These are phyloP conservation scores for Reutealis trisperma DNA, from an alignment of 345 rosid genomes.

Conservation along the genomic window DNA sequence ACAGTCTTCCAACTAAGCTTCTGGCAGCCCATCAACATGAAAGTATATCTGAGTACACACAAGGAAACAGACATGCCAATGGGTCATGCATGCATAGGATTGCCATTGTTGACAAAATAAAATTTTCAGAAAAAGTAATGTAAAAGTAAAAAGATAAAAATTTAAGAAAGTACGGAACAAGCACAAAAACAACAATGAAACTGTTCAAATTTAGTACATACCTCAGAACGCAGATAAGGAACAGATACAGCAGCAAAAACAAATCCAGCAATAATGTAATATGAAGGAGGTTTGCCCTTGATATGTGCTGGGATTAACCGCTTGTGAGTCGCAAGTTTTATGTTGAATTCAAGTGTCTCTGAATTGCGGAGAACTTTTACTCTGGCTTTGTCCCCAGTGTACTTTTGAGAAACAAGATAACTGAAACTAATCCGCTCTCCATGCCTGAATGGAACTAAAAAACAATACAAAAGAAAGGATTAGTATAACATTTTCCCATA, in stretches of 20 bases:
- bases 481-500: not conserved
- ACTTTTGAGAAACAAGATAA: constrained; percentile 89
- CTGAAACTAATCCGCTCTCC: constrained; percentile 96
- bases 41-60: not conserved
- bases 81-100: too few species aligned
- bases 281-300: constrained; percentile 76
- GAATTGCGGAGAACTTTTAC: constrained; percentile 80
- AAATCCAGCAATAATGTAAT: constrained; percentile 90
- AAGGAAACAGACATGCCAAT: not conserved
- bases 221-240: constrained; percentile 96
- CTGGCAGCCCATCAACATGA: not conserved
- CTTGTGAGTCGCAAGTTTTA: constrained; percentile 84
- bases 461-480: constrained; percentile 13
- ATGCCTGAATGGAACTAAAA: constrained; percentile 89
- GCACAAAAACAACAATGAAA: not conserved
- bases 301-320: constrained; percentile 86
- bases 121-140: too few species aligned
- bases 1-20: not conserved
- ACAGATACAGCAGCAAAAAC: constrained; percentile 83
- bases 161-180: not conserved
- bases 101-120: too few species aligned
- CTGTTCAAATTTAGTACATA: constrained; percentile 19
- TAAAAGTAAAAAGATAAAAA: not conserved
- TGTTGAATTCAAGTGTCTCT: constrained; percentile 60
- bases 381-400: constrained; percentile 77